These are phyloP conservation scores for Biscogniauxia sp. DNA, from an alignment of 2,329 filamentous ascomycete genomes.

Conservation along the genomic window DNA sequence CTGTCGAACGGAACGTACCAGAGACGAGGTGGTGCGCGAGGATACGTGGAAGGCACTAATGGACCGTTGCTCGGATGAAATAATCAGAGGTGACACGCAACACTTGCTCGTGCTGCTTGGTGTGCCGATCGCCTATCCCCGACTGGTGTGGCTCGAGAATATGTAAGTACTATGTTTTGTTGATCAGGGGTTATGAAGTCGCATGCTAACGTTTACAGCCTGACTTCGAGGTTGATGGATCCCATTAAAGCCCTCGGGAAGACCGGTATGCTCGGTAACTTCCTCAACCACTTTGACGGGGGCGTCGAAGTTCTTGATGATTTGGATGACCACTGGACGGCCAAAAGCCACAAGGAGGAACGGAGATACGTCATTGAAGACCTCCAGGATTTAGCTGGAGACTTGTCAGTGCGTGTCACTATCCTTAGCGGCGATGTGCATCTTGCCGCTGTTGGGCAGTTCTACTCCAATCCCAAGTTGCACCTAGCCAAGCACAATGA, in stretches of 20 bases:
- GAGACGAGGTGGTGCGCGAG: slow-evolving; percentile 75
- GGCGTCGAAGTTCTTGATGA: slow-evolving; percentile 90
- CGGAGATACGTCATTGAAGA: slow-evolving; percentile 84
- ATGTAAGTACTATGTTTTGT: slow-evolving; percentile 47
- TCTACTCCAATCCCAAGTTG: slow-evolving; percentile 87
- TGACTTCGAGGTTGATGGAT: slow-evolving; percentile 83
- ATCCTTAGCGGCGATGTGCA: slow-evolving; percentile 95
- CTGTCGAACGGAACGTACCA: slow-evolving; percentile 84
- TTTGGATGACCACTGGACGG: slow-evolving; percentile 95
- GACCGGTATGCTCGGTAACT: slow-evolving; percentile 72
- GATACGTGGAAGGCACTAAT: slow-evolving; percentile 85
- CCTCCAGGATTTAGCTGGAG: slow-evolving; percentile 86
- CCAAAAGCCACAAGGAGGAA: slow-evolving; percentile 90
- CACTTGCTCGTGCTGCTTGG: slow-evolving; percentile 87
- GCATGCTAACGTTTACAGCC: slow-evolving; percentile 44
- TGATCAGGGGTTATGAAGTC: neutral
- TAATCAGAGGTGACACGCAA: slow-evolving; percentile 79
- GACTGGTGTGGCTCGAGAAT: slow-evolving; percentile 71
- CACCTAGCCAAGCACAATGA: slow-evolving; percentile 81
- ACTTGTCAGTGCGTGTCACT: slow-evolving; percentile 88
- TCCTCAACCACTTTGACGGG: slow-evolving; percentile 87
- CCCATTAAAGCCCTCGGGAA: slow-evolving; percentile 86
- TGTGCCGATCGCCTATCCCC: slow-evolving; percentile 78
- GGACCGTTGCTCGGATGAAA: slow-evolving; percentile 78
- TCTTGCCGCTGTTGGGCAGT: slow-evolving; percentile 86